Base-by-base conservation (phyloP, 2,329 filamentous ascomycete species). In the Tolypocladium tropicale region DNA sequence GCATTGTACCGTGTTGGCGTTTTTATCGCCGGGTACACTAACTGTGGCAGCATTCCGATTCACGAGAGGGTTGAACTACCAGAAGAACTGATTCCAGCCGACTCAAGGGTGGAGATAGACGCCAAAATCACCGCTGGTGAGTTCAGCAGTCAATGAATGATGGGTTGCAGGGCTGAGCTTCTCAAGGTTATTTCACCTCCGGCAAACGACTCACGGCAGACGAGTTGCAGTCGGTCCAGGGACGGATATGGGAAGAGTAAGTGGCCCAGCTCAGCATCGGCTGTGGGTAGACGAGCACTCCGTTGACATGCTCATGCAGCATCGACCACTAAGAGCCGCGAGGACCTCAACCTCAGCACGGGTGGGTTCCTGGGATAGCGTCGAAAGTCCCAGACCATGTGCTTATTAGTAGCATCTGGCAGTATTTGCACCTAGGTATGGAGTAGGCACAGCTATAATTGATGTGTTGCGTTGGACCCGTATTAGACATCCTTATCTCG, bases 81-180 rank as follows among this genome's bases (percentile, higher is more conserved):
- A 4, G 90, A 95, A 62, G 88, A 94, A 34, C 85, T 94, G 82
- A 96, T 97, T 64, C 94, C 94, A 14, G 89, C 86, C 60, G 94
- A 97, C 73, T 95, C 91, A 54, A 81, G 93, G 62, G 94, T 97
- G n/a, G 94, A 99, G 72, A 99, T 97, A 67, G 94, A 97, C 72
- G 94, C 94, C 57, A 97, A 97, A 78, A 96, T 97, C 68, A 94
- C 93, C 64, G 91, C 93, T 58, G 94, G 88, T 90, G 74, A 73
- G 83, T 74, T 56, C 16, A 36, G 41, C 41, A n/a, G 5, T 7
- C 10, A 39, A 52, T 53, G 28, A 7, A 11, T 39, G 7, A 11
- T 36, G 11, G 14, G 7, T 18, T 23, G 28, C 21, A 52, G 3
- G 28, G 53, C 51, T 54, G 30, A 57, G 49, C 39, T 46, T 50